Evolutionary conservation across 2,329 filamentous ascomycete genomes (phyloP).

Genomic region (Clonostachys rhizophaga): DNA sequence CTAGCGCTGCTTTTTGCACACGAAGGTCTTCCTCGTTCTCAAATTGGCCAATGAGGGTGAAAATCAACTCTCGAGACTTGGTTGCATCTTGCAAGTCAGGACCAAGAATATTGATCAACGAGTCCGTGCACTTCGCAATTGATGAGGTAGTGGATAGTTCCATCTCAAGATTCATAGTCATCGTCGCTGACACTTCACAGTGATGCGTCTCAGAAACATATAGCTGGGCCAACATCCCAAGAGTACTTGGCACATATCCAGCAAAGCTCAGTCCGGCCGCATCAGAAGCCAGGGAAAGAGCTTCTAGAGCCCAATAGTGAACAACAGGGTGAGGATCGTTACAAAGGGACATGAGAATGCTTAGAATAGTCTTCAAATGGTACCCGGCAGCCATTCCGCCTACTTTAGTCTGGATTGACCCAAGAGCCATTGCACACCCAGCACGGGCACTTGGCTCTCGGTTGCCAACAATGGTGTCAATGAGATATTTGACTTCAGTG

Average conservation of each 20-base stretch:
- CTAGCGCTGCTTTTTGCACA: constrained; percentile 71
- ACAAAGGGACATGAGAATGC: constrained; percentile 95
- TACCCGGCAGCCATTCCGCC: constrained; percentile 97
- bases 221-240: constrained; percentile 90
- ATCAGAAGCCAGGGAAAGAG: constrained; percentile 79
- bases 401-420: constrained; percentile 90
- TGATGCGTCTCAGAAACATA: constrained; percentile 93
- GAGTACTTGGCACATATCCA: constrained; percentile 79
- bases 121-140: constrained; percentile 84
- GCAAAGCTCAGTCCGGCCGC: constrained; percentile 92
- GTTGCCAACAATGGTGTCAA: constrained; percentile 92
- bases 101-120: constrained; percentile 93
- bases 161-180: constrained; percentile 87
- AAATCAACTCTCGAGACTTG: constrained; percentile 87
- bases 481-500: constrained; percentile 81
- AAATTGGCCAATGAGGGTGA: constrained; percentile 81
- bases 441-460: constrained; percentile 89
- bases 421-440: constrained; percentile 89
- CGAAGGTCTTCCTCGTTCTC: constrained; percentile 67
- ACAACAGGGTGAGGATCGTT: constrained; percentile 94
- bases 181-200: constrained; percentile 70
- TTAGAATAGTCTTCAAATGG: constrained; percentile 94
- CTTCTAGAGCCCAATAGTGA: constrained; percentile 94
- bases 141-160: constrained; percentile 78
- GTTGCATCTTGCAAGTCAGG: constrained; percentile 90